Evolutionary conservation across 257 asterid species (phyloP), one percentile per base, ranked within the genome.

Genomic region (Solanum sejunctum): DNA sequence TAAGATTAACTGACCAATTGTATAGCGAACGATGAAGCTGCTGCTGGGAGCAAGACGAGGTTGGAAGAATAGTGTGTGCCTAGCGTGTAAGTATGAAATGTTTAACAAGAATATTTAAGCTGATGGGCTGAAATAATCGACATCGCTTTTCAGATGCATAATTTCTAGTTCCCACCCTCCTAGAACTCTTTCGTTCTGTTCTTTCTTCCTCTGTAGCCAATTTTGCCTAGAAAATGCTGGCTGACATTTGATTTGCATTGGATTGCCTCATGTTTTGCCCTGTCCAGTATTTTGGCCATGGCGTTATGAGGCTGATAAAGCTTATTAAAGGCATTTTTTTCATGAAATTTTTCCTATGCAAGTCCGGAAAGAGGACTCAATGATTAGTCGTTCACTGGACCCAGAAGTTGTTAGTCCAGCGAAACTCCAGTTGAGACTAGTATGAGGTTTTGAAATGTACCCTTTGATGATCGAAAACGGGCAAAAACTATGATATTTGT

Each of bases 11-110:
- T 85, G 88, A 91, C 90, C 75, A 83, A 86, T 73, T 92, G 95
- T 92, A 90, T 91, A 92, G 98, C 86, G 86, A 85, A 91, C 89
- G 90, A 86, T 85, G 86, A 70, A 86, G 86, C 86, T 84, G 90
- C 85, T 87, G 82, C 39, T 87, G 55, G 84, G 89, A 90, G 89
- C 86, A 36, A 86, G 84, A 51, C 84, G 85, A 82, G 80, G 82
- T 84, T 84, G 89, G 84, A 67, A 67, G 88, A 81, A 84, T 89
- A 86, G 84, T 17, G 89, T 83, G 82, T 86, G 69, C 87, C 86
- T 87, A 85, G 86, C 88, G 88, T 95, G 98, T 93, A 93, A 93
- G 95, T 91, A 93, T 85, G 91, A 90, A 80, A 89, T 66, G 47
- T 66, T 66, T 36, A 15, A 66, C 66, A 16, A 89, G 84, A 92